These are phyloP conservation scores for Phytophthora pisi DNA, from an alignment of 352 stramenopile species.

Conservation along the genomic window DNA sequence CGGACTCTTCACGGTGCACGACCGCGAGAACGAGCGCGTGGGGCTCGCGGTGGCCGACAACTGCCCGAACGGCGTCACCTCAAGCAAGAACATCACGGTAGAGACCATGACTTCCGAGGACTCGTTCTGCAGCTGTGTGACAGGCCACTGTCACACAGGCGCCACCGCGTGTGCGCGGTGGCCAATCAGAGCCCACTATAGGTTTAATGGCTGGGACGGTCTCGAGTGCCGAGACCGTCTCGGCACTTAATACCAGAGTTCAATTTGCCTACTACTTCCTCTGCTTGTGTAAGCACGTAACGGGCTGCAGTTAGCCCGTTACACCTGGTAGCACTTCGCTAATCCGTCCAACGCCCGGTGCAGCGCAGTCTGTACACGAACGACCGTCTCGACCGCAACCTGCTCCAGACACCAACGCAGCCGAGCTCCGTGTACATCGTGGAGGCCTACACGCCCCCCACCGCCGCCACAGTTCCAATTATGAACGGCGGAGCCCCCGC, in stretches of 20 bases:
- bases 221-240: no score
- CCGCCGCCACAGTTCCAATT: conserved; percentile 15
- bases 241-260: no score
- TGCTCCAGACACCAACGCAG: conserved; percentile 41
- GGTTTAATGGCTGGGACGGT: no score
- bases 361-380: conserved; percentile 50
- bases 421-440: conserved; percentile 36
- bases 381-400: conserved; percentile 42
- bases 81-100: conserved; percentile 69
- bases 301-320: no score
- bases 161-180: no score
- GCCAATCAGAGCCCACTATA: no score
- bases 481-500: conserved; percentile 17
- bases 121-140: conserved; percentile 76
- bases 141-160: no score
- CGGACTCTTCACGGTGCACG: no score
- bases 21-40: conserved; percentile 46
- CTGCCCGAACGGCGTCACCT: conserved; percentile 75
- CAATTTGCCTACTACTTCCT: no score
- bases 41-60: conserved; percentile 70
- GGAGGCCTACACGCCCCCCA: conserved; percentile 27
- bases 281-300: no score
- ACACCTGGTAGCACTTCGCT: no score
- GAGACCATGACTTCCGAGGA: conserved; percentile 38
- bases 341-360: no score